Evolutionary conservation across 2,329 filamentous ascomycete genomes (phyloP).

Genomic region (Fusarium torreyae): DNA sequence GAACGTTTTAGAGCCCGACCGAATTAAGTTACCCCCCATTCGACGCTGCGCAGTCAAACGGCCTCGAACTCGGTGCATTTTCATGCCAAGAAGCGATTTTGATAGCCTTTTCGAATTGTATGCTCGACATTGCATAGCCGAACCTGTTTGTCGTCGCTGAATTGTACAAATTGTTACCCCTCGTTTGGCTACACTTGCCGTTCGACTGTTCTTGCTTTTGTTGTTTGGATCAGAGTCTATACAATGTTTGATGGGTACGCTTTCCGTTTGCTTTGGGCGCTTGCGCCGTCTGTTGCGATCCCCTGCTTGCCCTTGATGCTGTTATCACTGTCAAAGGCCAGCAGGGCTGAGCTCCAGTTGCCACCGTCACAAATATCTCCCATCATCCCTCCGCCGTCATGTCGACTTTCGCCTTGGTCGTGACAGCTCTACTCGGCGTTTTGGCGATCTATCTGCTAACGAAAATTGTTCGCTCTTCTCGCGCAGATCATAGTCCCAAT

Average conservation of each 20-base stretch:
- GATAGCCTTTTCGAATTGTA: constrained; percentile 32
- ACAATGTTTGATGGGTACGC: constrained; percentile 63
- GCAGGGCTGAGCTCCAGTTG: constrained; percentile 15
- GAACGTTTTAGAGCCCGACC: constrained; percentile 50
- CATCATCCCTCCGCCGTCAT: constrained; percentile 26
- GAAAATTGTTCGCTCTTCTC: constrained; percentile 30
- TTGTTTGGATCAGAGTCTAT: constrained; percentile 39
- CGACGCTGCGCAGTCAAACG: constrained; percentile 26
- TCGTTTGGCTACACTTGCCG: constrained; percentile 27
- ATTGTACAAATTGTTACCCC: constrained; percentile 23
- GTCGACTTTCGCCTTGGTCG: constrained; percentile 28
- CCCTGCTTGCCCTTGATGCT: constrained; percentile 25
- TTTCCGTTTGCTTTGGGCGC: constrained; percentile 35
- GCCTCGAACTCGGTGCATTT: not conserved
- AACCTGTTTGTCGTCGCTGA: constrained; percentile 26
- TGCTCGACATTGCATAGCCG: constrained; percentile 23
- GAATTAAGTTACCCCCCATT: constrained; percentile 43
- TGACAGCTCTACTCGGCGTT: constrained; percentile 30
- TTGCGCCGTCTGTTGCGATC: constrained; percentile 5
- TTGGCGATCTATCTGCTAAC: constrained; percentile 51
- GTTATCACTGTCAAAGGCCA: constrained; percentile 9
- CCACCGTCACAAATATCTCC: constrained; percentile 10
- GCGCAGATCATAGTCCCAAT: constrained; percentile 62
- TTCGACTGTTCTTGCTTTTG: constrained; percentile 45
- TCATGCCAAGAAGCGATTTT: constrained; percentile 22